These are phyloP conservation scores for Phytopythium boreale DNA, from an alignment of 352 stramenopile species.

Conservation along the genomic window DNA sequence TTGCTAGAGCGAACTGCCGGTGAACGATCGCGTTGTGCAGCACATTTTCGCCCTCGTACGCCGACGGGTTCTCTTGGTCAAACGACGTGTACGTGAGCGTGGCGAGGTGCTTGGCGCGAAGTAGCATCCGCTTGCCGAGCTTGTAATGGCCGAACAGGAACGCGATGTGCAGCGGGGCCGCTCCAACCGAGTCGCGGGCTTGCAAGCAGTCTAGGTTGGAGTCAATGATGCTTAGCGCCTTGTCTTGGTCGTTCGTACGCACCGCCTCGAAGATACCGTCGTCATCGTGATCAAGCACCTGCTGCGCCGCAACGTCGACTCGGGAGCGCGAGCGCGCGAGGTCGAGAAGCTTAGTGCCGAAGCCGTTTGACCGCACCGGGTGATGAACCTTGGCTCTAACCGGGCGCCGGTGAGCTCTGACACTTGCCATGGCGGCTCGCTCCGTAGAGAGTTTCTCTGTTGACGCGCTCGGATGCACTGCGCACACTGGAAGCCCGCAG, in stretches of 20 bases:
- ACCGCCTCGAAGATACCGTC: conserved; percentile 54
- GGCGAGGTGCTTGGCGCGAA: conserved; percentile 20
- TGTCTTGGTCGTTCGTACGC: conserved; percentile 34
- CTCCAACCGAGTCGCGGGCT: conserved; percentile 46
- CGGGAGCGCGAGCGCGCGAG: background rate
- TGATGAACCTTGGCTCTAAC: background rate
- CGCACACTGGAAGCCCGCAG: no score
- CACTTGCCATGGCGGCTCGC: background rate
- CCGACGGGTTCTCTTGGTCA: conserved; percentile 26
- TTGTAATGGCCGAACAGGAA: conserved; percentile 62
- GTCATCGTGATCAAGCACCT: conserved; percentile 49
- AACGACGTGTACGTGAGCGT: conserved; percentile 38
- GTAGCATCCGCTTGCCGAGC: conserved; percentile 43
- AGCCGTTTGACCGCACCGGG: background rate
- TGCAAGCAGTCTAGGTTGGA: conserved; percentile 30
- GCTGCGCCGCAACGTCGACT: conserved; percentile 58
- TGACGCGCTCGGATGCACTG: no score
- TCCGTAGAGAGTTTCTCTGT: background rate
- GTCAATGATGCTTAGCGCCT: conserved; percentile 27
- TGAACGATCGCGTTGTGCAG: conserved; percentile 69
- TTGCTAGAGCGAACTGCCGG: conserved; percentile 27
- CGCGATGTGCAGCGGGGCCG: conserved; percentile 44
- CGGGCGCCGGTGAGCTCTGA: background rate
- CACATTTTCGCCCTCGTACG: conserved; percentile 63
- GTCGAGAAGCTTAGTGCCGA: background rate